Evolutionary conservation across 768 basidiomycete species (phyloP).

Genomic region (Sistotremastrum niveocremeum): DNA sequence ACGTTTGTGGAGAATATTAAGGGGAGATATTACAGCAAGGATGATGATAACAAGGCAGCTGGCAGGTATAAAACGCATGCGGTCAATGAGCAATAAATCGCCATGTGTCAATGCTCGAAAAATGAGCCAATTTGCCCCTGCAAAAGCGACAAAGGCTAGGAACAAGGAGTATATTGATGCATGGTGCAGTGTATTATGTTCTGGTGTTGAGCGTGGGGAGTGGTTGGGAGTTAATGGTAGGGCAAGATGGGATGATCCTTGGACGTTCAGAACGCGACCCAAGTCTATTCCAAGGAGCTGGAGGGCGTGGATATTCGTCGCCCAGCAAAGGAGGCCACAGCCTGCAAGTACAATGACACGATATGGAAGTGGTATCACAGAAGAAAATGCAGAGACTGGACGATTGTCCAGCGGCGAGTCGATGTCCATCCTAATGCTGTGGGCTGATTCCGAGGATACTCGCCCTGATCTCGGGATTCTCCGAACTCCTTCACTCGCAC

Average conservation of each 20-base stretch:
- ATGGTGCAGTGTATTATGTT: background rate
- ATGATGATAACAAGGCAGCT: slow-evolving; percentile 47
- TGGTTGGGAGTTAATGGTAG: no score
- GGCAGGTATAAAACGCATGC: slow-evolving; percentile 63
- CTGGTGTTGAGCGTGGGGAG: background rate
- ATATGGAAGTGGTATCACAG: slow-evolving; percentile 79
- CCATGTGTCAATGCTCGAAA: slow-evolving; percentile 51
- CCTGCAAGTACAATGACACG: slow-evolving; percentile 73
- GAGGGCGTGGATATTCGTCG: slow-evolving; percentile 82
- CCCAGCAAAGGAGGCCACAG: slow-evolving; percentile 80
- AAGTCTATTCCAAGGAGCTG: slow-evolving; percentile 63
- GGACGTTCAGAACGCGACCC: slow-evolving; percentile 52
- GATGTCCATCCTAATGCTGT: slow-evolving; percentile 16
- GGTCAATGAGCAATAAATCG: slow-evolving; percentile 48
- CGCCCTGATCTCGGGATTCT: no score
- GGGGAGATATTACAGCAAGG: slow-evolving; percentile 51
- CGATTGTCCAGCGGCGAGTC: background rate
- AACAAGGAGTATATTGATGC: slow-evolving; percentile 55
- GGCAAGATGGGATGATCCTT: no score
- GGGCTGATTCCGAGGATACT: no score
- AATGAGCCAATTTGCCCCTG: slow-evolving; percentile 34
- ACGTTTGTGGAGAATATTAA: slow-evolving; percentile 46
- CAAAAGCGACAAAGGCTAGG: slow-evolving; percentile 28
- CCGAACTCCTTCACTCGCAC: no score
- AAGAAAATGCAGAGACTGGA: slow-evolving; percentile 24